Conservation (phyloP, 768 basidiomycete genomes). For the Auriscalpium microsporum region DNA sequence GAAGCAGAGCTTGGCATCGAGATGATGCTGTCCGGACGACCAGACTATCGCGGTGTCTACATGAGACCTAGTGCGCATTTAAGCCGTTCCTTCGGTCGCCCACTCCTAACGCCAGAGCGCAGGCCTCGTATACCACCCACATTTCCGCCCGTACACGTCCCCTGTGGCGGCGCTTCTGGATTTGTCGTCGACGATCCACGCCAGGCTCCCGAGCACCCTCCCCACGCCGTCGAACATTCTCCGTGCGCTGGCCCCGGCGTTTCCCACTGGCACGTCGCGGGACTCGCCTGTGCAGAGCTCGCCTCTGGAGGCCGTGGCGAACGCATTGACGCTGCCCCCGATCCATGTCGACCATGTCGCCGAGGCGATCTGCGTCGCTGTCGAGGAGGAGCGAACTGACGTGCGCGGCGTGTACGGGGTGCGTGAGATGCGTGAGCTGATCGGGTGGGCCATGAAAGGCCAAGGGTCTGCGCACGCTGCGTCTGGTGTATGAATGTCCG, state of each 20-base stretch:
- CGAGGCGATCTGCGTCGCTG: conserved; percentile 62
- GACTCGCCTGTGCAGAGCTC: conserved; percentile 30
- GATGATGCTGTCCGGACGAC: conserved; percentile 35
- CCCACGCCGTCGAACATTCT: conserved; percentile 63
- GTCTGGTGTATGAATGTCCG: too few relatives aligned
- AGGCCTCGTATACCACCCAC: conserved; percentile 96
- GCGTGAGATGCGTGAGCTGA: conserved; percentile 60
- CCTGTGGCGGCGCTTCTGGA: conserved; percentile 80
- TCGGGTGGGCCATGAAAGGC: conserved; percentile 49
- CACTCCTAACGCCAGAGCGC: conserved; percentile 2
- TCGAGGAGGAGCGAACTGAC: conserved; percentile 36
- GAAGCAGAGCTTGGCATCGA: conserved; percentile 74
- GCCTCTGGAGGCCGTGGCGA: conserved; percentile 59
- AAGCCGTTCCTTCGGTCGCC: not conserved
- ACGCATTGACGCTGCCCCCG: conserved; percentile 76
- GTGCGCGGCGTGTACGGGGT: conserved; percentile 65
- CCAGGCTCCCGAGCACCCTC: conserved; percentile 42
- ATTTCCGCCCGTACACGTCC: conserved; percentile 82
- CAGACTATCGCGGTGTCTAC: conserved; percentile 63
- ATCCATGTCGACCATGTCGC: conserved; percentile 96
- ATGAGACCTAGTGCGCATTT: conserved; percentile 76
- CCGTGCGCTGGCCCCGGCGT: conserved; percentile 34
- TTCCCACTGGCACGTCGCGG: conserved; percentile 18
- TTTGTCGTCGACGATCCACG: conserved; percentile 66
- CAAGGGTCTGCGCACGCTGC: not conserved